phyloP scores from a whole-genome alignment of 2,329 filamentous ascomycete species.

The Cryphonectria parasitica region DNA sequence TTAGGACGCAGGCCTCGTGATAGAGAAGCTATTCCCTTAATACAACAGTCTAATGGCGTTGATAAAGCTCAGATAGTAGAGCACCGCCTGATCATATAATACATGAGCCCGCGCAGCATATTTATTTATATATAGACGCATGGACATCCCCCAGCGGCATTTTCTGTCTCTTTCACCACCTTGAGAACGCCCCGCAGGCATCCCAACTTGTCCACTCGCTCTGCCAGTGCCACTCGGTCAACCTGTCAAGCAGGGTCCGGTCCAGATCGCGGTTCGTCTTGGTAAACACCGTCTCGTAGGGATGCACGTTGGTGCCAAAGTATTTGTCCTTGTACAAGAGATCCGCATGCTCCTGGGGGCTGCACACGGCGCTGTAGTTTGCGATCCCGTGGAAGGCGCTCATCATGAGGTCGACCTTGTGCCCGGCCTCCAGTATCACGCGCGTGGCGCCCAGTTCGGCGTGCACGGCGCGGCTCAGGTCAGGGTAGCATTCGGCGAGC shows the following conservation, averaged over 20 bases:
- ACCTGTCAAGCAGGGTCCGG: slow-evolving; percentile 33
- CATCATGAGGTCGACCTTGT: slow-evolving; percentile 42
- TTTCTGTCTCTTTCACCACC: slow-evolving; percentile 11
- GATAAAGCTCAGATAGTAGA: neutral
- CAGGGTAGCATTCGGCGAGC: slow-evolving; percentile 38
- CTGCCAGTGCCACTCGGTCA: slow-evolving; percentile 38
- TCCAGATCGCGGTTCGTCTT: slow-evolving; percentile 40
- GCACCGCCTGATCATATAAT: neutral
- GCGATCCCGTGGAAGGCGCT: slow-evolving; percentile 35
- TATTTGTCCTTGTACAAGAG: slow-evolving; percentile 36
- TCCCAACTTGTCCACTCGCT: slow-evolving; percentile 34
- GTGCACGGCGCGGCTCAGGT: slow-evolving; percentile 35
- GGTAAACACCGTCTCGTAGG: slow-evolving; percentile 43
- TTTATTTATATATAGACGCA: neutral
- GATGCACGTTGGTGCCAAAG: slow-evolving; percentile 40
- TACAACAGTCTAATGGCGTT: slow-evolving; percentile 5
- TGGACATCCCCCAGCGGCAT: neutral
- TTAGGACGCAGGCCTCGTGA: neutral
- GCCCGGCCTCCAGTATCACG: slow-evolving; percentile 37
- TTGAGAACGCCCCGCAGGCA: slow-evolving; percentile 29
- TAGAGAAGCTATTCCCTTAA: neutral
- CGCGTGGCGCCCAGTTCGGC: slow-evolving; percentile 40
- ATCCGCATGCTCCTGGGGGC: slow-evolving; percentile 32
- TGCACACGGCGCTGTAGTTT: slow-evolving; percentile 33
- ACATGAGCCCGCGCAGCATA: neutral